Evolutionary conservation across 1,284 basidiomycete species (phyloP).

Genomic region (Cutaneotrichosporon cutaneum): DNA sequence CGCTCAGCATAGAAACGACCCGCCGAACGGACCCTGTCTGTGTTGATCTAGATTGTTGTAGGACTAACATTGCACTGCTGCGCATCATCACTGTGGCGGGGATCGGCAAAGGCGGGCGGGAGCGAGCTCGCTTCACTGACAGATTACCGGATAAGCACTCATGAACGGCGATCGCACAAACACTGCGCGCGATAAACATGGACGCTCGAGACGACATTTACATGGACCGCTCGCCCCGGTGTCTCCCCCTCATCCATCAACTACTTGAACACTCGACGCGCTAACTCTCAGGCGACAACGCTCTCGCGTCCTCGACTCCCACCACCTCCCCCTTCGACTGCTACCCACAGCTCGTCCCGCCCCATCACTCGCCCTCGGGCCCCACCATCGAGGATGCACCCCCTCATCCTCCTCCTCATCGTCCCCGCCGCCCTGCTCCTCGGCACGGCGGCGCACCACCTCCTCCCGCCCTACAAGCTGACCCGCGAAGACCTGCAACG

Average conservation of each 20-base stretch:
- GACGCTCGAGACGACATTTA: neutral
- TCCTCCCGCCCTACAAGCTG: neutral
- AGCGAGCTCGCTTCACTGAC: neutral
- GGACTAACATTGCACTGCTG: conserved; percentile 6
- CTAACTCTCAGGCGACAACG: conserved; percentile 20
- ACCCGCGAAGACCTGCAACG: neutral
- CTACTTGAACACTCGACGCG: neutral
- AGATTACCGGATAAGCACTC: neutral
- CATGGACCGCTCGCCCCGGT: neutral
- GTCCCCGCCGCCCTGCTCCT: neutral
- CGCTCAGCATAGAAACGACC: neutral
- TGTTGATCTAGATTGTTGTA: conserved; percentile 10
- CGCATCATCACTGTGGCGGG: neutral
- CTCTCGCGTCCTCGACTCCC: conserved; percentile 25
- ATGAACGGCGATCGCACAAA: neutral
- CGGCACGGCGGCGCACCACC: neutral
- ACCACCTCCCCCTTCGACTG: conserved; percentile 25
- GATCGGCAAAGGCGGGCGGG: neutral
- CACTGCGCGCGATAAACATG: neutral
- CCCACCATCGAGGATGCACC: too few species aligned
- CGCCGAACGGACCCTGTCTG: neutral
- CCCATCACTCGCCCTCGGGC: conserved; percentile 13
- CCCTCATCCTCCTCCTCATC: conserved; percentile 2
- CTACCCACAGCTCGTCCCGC: conserved; percentile 25
- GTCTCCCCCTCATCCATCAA: neutral